phyloP scores from a whole-genome alignment of 2,329 filamentous ascomycete species.

The Arthrobotrys musiformis region DNA sequence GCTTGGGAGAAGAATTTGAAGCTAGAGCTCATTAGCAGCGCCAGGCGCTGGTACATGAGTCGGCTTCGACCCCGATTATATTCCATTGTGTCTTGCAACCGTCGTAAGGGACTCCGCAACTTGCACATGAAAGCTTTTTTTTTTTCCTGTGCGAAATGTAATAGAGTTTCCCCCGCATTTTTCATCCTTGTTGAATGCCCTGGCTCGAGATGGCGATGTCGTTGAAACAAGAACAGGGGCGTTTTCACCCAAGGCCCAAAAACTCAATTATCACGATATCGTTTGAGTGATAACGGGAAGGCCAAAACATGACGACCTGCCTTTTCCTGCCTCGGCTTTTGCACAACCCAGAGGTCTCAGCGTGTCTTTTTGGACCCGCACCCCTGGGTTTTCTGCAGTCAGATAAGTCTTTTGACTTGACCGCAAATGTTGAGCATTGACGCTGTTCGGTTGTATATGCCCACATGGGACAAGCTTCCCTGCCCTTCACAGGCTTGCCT shows the following conservation, averaged over 20 bases:
- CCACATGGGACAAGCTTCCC: slow-evolving; percentile 28
- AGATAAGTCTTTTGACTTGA: slow-evolving; percentile 17
- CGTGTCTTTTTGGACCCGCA: slow-evolving; percentile 5
- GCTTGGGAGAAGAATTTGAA: not conserved
- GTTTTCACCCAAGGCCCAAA: slow-evolving; percentile 28
- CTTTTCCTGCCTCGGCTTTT: slow-evolving; percentile 48
- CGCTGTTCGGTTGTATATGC: slow-evolving; percentile 30
- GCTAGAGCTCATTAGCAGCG: slow-evolving; percentile 15
- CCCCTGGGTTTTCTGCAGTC: slow-evolving; percentile 14
- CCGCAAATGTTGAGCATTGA: slow-evolving; percentile 25
- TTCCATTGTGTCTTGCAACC: slow-evolving; percentile 2
- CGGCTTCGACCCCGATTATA: slow-evolving; percentile 25
- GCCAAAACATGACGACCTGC: slow-evolving; percentile 18
- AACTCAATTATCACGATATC: slow-evolving; percentile 21
- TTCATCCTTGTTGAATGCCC: slow-evolving; percentile 2
- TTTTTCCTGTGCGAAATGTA: not conserved
- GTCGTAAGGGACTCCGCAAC: not conserved
- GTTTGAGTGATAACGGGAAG: not conserved
- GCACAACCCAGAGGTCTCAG: not conserved
- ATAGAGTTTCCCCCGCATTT: slow-evolving; percentile 29
- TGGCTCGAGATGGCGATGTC: slow-evolving; percentile 13
- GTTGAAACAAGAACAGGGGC: slow-evolving; percentile 25
- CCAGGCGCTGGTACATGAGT: slow-evolving; percentile 8
- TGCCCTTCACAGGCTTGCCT: slow-evolving; percentile 14
- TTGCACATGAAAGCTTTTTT: slow-evolving; percentile 36